A percentile compares a stretch with the other conserved stretches of the same genome.
These are phyloP conservation scores for Sinapis alba DNA, from an alignment of 441 rosid species.

Conservation along the genomic window DNA sequence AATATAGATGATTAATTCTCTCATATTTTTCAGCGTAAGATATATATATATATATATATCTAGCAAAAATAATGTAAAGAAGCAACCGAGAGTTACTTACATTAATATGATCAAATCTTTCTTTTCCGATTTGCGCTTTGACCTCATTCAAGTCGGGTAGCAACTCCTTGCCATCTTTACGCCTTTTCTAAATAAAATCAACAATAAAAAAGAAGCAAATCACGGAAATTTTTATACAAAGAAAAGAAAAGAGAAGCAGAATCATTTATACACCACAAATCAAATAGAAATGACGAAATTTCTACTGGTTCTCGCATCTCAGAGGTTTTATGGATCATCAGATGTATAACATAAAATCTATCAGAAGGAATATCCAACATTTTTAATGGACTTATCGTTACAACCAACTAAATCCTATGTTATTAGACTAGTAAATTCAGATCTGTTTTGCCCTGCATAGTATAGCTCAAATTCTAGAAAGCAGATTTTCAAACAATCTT, in stretches of 20 bases:
- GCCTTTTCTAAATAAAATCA: constrained; percentile 43
- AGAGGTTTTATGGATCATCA: background rate
- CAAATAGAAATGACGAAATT: background rate
- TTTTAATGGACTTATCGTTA: background rate
- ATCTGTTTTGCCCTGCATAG: background rate
- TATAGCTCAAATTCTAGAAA: background rate
- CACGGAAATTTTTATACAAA: background rate
- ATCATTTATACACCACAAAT: background rate
- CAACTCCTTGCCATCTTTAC: constrained; percentile 57
- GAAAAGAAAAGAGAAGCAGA: background rate
- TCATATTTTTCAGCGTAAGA: background rate
- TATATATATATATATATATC: background rate
- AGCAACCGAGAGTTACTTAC: constrained; percentile 14
- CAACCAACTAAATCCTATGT: background rate
- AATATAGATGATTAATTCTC: background rate
- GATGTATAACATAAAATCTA: background rate
- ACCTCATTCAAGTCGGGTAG: constrained; percentile 57
- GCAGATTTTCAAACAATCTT: background rate
- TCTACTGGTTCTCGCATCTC: background rate
- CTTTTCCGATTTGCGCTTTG: constrained; percentile 62
- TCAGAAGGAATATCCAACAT: background rate
- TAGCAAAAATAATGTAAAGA: background rate
- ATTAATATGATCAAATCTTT: constrained; percentile 9
- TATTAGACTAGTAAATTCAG: background rate
- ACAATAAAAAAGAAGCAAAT: constrained; percentile 7